Evolutionary conservation across 179 eudicot species (phyloP), one percentile per base, ranked within the genome.

Genomic region (Amaranthus tricolor): DNA sequence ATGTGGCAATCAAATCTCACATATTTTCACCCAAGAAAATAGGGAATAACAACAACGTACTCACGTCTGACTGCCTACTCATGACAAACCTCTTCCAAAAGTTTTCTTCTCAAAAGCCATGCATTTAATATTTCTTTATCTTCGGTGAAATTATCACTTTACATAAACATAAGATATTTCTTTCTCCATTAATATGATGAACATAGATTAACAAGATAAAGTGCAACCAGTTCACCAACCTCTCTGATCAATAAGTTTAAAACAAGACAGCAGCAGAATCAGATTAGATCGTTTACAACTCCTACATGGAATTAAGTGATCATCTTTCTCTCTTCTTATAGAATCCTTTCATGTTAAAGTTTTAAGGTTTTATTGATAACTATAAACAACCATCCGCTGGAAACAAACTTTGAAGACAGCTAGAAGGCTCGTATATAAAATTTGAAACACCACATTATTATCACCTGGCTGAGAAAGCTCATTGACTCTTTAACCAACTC

Each of bases 401-500:
- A 48, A 17, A 65, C 69, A 65, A n/a, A 21, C 7, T 45, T 64
- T 45, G n/a, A 17, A n/a, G 69, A 45, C 20, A 8, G 11, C 53
- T 16, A 3, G 10, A 65, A 47, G 40, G 11, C 14, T 45, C 15
- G 4, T 31, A 31, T 53, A 53, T 53, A 53, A 55, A 6, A 54
- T 0, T 44, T 6, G 7, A 66, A 73, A 58, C 62, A 54, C 63
- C 52, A 57, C 56, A 16, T 44, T 49, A 17, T 45, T n/a, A 70
- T 77, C 82, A 90, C 98, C 96, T 94, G 98, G 78, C 82, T 94
- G 77, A 94, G 86, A 83, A 94, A 94, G 79, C 81, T 89, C 81
- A 82, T 89, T 16, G 89, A 89, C 74, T 94, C 98, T 78, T 90
- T 88, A 48, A 89, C 98, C 73, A 87, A 84, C 31, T 94, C 98